Conservation (phyloP, 2,329 filamentous ascomycete species). For the Phaeosphaeriaceae sp. region DNA sequence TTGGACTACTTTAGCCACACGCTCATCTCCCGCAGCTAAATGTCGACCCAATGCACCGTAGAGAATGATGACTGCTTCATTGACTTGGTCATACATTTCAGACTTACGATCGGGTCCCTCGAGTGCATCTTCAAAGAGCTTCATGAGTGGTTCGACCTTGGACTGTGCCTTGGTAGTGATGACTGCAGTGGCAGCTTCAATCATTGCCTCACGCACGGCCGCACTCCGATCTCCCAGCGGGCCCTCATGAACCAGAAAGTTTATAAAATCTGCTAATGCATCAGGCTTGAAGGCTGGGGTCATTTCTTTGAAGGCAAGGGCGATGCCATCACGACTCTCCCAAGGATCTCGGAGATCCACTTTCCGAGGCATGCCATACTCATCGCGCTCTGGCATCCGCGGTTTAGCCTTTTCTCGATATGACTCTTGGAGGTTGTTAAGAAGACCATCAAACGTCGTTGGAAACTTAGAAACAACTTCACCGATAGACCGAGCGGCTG, state of each 20-base stretch:
- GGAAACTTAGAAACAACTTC: slow-evolving; percentile 71
- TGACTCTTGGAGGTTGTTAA: slow-evolving; percentile 69
- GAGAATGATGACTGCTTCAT: slow-evolving; percentile 96
- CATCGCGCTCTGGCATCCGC: slow-evolving; percentile 81
- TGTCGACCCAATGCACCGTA: slow-evolving; percentile 94
- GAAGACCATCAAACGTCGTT: slow-evolving; percentile 65
- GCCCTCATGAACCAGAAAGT: slow-evolving; percentile 83
- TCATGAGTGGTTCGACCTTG: slow-evolving; percentile 89
- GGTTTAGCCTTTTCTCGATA: slow-evolving; percentile 85
- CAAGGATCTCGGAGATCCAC: slow-evolving; percentile 86
- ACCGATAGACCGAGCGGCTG: slow-evolving; percentile 81
- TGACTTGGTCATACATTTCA: slow-evolving; percentile 84
- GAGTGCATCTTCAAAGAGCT: slow-evolving; percentile 86
- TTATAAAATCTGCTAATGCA: slow-evolving; percentile 77
- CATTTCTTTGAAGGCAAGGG: slow-evolving; percentile 83
- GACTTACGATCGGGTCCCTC: slow-evolving; percentile 83
- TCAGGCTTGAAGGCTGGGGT: slow-evolving; percentile 70
- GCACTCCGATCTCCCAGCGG: slow-evolving; percentile 84
- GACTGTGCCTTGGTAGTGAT: slow-evolving; percentile 82
- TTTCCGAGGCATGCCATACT: slow-evolving; percentile 93
- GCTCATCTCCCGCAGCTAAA: slow-evolving; percentile 80
- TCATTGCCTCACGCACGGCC: slow-evolving; percentile 84
- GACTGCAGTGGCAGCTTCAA: slow-evolving; percentile 82
- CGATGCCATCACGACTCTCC: slow-evolving; percentile 89
- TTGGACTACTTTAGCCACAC: slow-evolving; percentile 86